Evolutionary conservation across 768 basidiomycete genomes (phyloP).

Genomic region (Pleurotus eryngii): DNA sequence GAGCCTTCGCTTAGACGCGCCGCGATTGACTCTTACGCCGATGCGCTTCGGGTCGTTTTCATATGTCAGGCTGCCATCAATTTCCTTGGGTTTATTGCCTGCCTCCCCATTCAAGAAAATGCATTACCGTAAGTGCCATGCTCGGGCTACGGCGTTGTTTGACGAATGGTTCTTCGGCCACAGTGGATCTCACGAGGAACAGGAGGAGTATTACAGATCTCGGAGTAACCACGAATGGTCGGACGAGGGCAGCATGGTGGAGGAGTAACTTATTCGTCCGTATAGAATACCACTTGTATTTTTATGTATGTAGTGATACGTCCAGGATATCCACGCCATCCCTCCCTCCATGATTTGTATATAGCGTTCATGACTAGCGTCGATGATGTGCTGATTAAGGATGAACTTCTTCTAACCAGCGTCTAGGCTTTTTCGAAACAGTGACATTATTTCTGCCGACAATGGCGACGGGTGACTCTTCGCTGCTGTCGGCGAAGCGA

Average conservation of each 20-base stretch:
- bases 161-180: constrained; percentile 11
- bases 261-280: constrained; percentile 5
- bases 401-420: constrained; percentile 80
- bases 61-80: constrained; percentile 72
- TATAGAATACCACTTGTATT: constrained; percentile 8
- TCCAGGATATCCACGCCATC: neutral
- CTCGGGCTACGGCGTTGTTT: neutral
- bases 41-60: constrained; percentile 80
- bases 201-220: constrained; percentile 45
- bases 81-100: constrained; percentile 62
- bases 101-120: constrained; percentile 76
- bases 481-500: constrained; percentile 56
- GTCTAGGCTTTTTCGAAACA: constrained; percentile 58
- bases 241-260: neutral
- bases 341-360: neutral
- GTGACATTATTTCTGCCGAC: constrained; percentile 37
- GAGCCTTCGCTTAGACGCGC: constrained; percentile 50
- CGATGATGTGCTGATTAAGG: constrained; percentile 22
- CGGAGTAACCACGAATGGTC: constrained; percentile 14
- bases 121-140: constrained; percentile 48
- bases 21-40: constrained; percentile 75
- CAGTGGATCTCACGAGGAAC: constrained; percentile 63
- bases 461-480: constrained; percentile 15
- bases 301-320: neutral
- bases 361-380: neutral